Base-by-base conservation (phyloP, 768 basidiomycete species). In the Coprinellus micaceus region DNA sequence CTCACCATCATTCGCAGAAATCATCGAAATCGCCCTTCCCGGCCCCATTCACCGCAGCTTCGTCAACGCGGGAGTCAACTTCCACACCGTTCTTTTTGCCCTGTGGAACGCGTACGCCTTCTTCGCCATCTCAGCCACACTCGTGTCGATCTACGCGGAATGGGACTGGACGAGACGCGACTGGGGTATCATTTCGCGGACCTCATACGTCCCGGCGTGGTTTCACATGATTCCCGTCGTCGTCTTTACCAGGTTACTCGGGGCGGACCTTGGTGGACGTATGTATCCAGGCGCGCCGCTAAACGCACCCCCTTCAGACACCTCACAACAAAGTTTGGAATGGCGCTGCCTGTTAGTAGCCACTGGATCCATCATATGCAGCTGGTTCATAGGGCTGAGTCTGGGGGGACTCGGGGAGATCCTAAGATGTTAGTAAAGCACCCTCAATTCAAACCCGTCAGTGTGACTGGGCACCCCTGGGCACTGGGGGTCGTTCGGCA, bases 111-210 rank as follows among this genome's bases (percentile, higher is more conserved):
- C 37, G 15, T 53, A 21, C 21, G 9, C 52, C 3, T 53, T 53
- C 37, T n/a, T 53, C 13, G 52, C 9, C 7, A 21, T 53, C 4
- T 29, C 24, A 11, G 22, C 40, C 3, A 11, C 52, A 15, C 4
- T 53, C 9, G 22, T 53, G 4, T 53, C 52, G 4, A 7, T 40
- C 10, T 53, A 5, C 22, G 52, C 52, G 3, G 33, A 53, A 6
- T 39, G n/a, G 52, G 19, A 19, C 19, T 53, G 52, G 52, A 53
- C 52, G 13, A 39, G 52, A 13, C 33, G 52, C 13, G 52, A 53
- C 25, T 53, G 52, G 52, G 52, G 52, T 12, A 22, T 41, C 39
- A 25, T 41, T 7, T 19, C 52, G 5, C 25, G 30, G 19, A n/a
- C 21, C 37, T 53, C 36, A 6, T 53, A 40, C 25, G 12, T 41